Conservation (phyloP, 495 filamentous ascomycete genomes). For the Viridothelium virens region DNA sequence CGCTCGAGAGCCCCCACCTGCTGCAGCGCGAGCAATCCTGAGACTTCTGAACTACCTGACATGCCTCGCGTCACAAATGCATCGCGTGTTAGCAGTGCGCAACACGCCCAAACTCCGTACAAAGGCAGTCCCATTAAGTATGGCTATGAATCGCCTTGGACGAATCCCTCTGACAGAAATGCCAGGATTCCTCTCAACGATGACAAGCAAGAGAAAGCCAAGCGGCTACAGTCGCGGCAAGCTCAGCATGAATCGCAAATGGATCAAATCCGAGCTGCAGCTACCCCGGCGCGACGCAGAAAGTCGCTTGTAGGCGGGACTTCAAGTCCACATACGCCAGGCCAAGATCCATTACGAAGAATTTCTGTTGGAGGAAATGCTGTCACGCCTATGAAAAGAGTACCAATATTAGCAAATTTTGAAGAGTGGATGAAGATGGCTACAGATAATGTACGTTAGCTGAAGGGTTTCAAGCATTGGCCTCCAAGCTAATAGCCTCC, state of each 20-base stretch:
- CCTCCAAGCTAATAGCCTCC: constrained; percentile 14
- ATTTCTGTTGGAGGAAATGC: constrained; percentile 53
- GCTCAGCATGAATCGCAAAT: constrained; percentile 84
- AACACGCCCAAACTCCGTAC: constrained; percentile 21
- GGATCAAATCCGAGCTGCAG: constrained; percentile 83
- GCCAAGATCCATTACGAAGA: constrained; percentile 53
- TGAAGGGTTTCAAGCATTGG: not conserved
- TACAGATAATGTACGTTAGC: constrained; percentile 64
- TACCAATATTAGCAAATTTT: constrained; percentile 93
- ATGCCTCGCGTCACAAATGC: constrained; percentile 26
- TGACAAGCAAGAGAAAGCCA: constrained; percentile 85
- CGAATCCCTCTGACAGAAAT: not conserved
- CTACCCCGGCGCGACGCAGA: constrained; percentile 72
- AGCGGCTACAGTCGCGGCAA: constrained; percentile 77
- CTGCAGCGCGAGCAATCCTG: not conserved
- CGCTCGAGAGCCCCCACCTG: not conserved
- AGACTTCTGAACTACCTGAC: not conserved
- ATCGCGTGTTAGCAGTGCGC: constrained; percentile 23
- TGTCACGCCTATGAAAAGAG: constrained; percentile 92
- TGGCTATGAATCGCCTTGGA: not conserved
- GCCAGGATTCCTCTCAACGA: constrained; percentile 81
- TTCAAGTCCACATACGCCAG: constrained; percentile 59
- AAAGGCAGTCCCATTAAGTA: constrained; percentile 27
- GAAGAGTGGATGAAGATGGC: constrained; percentile 99
- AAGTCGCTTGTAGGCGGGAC: constrained; percentile 55